Evolutionary conservation across 805 yeast species (phyloP), one percentile per base, ranked within the genome.

Genomic region (Metschnikowia gelsemii): DNA sequence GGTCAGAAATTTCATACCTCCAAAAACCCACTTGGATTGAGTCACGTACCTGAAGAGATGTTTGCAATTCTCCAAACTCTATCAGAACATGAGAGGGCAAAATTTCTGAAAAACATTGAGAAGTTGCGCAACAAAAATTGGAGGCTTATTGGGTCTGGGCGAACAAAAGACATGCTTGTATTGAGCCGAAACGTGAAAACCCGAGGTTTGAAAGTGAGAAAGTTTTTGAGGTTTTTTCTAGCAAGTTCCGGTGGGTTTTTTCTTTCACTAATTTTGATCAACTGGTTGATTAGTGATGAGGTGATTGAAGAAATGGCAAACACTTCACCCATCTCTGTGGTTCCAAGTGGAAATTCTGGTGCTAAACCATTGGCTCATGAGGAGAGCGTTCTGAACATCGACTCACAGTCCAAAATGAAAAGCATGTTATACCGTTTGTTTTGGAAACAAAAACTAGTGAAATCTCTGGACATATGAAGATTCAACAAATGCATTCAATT

Each of bases 131-230:
- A 56, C 18, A 56, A 59, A 17, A 68, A 68, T 9, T 82, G 84
- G 84, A 67, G 61, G 41, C 64, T 81, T n/a, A 62, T 79, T 24
- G 86, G 80, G 3, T 72, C 78, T 20, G 75, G 76, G 8, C 40
- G 38, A 20, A 21, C 46, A 4, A 43, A 48, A 13, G 45, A 37
- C 18, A 47, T 49, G 49, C 35, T 52, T 23, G 52, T 52, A 3
- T 51, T 52, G 36, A 42, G 47, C 37, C 38, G 49, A 5, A 22
- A 21, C 9, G 29, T 22, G 13, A 31, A 21, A 4, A 22, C 24
- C 13, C 28, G 38, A 26, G 20, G 25, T 23, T 23, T 35, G 17
- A 33, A n/a, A 18, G 22, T 35, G 9, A 16, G 58, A 22, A 61
- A 53, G 50, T 49, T 57, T 9, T 12, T 32, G 17, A 36, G 14